Evolutionary conservation across 2,329 filamentous ascomycete genomes (phyloP), one percentile per base, ranked within the genome.

Genomic region (Ophiocordyceps unilateralis): DNA sequence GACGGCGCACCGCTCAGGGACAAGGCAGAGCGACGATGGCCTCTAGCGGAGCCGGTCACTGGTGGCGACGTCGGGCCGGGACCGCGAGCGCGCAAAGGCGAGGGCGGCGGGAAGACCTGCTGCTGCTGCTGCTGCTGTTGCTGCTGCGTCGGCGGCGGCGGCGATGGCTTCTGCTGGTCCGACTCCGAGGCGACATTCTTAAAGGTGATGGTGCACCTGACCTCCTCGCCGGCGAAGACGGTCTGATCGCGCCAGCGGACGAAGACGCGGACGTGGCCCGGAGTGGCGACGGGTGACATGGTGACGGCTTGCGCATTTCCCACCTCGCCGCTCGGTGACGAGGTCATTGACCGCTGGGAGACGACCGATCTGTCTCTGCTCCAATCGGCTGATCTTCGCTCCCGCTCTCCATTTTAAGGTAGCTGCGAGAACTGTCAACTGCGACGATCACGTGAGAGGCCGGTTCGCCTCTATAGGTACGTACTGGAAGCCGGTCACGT

Each of bases 151-250:
- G 56, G 30, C 64, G 32, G 59, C 34, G 70, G 52, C 24, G 69
- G 68, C 67, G 20, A 63, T 55, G 44, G 63, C 49, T 40, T 59
- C 45, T 61, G 60, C 22, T 41, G 9, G 19, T 23, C 32, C 23
- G 50, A 50, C 28, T 63, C 65, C 41, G 72, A 57, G 37, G 76
- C 71, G 48, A 88, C 73, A 59, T 98, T 98, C 64, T 83, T 89
- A 66, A 98, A 98, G 41, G 85, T 95, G 60, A 98, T 93, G 51
- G 81, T 87, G 64, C 91, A 96, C 65, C 88, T 84, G 56, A 96
- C 76, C 57, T 94, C 83, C 69, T 98, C 91, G 62, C 91, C 91
- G 45, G 91, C 85, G 65, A 96, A 98, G 54, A 98, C 85, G 48
- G 84, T 88, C 61, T 89, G 80, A 58, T 93, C 84, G 60, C 86